These are phyloP conservation scores for Lippia alba DNA, from an alignment of 305 asterid genomes.

Conservation along the genomic window DNA sequence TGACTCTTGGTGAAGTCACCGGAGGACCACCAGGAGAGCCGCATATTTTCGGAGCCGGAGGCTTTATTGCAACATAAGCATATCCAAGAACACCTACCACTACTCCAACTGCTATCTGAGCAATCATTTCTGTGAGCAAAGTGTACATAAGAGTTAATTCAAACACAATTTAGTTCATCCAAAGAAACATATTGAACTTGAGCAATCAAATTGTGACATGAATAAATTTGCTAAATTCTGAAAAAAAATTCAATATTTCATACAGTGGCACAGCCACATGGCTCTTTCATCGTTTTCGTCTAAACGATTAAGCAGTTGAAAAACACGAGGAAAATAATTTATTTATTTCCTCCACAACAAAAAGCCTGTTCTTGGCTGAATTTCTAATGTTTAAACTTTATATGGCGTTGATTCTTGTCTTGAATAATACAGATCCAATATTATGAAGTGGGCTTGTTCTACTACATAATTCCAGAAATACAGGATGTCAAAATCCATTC, in stretches of 20 bases:
- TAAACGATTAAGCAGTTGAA: background rate
- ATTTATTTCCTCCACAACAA: background rate
- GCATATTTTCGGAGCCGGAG: constrained; percentile 64
- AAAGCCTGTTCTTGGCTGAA: no score
- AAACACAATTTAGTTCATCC: constrained; percentile 1
- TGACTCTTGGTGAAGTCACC: constrained; percentile 61
- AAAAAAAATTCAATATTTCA: no score
- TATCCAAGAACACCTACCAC: constrained; percentile 47
- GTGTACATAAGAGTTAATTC: background rate
- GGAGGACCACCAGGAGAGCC: constrained; percentile 75
- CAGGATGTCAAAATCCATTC: background rate
- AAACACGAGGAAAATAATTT: background rate
- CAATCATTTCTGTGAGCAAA: constrained; percentile 55
- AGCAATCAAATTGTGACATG: background rate
- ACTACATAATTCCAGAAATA: background rate
- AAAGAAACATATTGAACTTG: background rate
- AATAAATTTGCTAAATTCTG: background rate
- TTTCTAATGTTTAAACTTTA: background rate
- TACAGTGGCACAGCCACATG: background rate
- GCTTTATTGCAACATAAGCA: constrained; percentile 54
- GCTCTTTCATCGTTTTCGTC: background rate
- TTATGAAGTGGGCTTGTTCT: no score
- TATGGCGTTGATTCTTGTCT: background rate
- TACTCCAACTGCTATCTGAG: constrained; percentile 49
- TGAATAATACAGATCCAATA: background rate